Percentiles rank a stretch among this genome's conserved stretches.
These are phyloP conservation scores for Agaricus blazei DNA, from an alignment of 768 basidiomycete genomes.

Conservation along the genomic window DNA sequence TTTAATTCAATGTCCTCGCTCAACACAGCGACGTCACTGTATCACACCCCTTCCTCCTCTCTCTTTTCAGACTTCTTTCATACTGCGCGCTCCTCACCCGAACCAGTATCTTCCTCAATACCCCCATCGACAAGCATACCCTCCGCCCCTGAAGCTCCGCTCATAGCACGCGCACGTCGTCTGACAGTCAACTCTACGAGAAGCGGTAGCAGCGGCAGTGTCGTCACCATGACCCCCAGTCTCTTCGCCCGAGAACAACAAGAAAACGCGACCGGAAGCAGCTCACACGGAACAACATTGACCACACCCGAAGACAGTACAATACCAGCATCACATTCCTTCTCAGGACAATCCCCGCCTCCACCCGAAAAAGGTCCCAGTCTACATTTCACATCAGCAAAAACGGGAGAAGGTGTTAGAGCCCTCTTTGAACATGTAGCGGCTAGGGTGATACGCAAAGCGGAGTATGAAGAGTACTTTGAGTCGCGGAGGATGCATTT, in stretches of 20 bases:
- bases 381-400: constrained; percentile 74
- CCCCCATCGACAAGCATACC: constrained; percentile 10
- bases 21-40: constrained; percentile 55
- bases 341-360: constrained; percentile 15
- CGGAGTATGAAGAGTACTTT: constrained; percentile 62
- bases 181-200: constrained; percentile 24
- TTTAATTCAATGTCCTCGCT: constrained; percentile 53
- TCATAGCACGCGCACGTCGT: constrained; percentile 16
- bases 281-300: background rate
- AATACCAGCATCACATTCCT: constrained; percentile 11
- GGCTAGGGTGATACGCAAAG: constrained; percentile 50
- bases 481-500: constrained; percentile 40
- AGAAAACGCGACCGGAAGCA: background rate
- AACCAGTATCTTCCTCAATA: constrained; percentile 20
- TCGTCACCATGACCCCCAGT: constrained; percentile 56
- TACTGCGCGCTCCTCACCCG: constrained; percentile 58
- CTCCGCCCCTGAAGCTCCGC: constrained; percentile 16
- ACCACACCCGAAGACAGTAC: background rate
- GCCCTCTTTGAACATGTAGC: constrained; percentile 80
- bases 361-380: constrained; percentile 49
- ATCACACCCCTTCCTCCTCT: constrained; percentile 80
- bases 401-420: constrained; percentile 66
- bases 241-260: constrained; percentile 37
- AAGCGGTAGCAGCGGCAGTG: constrained; percentile 42
- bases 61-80: constrained; percentile 59